Percentiles rank a stretch among this genome's conserved stretches.
Evolutionary conservation across 2,329 filamentous ascomycete species (phyloP).

Genomic region (Cladosporium sp.): DNA sequence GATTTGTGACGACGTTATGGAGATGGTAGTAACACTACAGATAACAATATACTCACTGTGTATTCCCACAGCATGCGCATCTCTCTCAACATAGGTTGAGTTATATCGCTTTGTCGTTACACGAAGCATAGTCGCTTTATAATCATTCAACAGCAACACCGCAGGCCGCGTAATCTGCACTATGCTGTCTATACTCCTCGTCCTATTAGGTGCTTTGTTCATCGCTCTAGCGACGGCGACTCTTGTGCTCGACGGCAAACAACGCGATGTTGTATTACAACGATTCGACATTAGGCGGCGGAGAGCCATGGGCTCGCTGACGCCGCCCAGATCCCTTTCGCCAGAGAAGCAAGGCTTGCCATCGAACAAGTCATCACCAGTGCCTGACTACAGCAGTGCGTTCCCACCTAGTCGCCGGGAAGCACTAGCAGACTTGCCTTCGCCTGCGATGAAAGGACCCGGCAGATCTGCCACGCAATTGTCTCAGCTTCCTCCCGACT

Average conservation of each 20-base stretch:
- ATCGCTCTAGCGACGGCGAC: slow-evolving; percentile 23
- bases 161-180: not conserved
- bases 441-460: slow-evolving; percentile 28
- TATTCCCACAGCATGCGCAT: not conserved
- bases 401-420: slow-evolving; percentile 57
- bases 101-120: not conserved
- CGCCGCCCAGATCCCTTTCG: slow-evolving; percentile 56
- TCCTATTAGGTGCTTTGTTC: slow-evolving; percentile 34
- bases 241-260: slow-evolving; percentile 37
- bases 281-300: slow-evolving; percentile 36
- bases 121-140: not conserved
- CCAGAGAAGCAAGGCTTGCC: slow-evolving; percentile 46
- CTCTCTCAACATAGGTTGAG: not conserved
- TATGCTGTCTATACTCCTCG: slow-evolving; percentile 2
- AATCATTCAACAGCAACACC: not conserved
- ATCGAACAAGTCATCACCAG: slow-evolving; percentile 26
- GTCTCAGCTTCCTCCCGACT: slow-evolving; percentile 26
- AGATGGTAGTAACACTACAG: not conserved
- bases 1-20: not conserved
- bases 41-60: not conserved
- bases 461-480: slow-evolving; percentile 32
- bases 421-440: slow-evolving; percentile 40
- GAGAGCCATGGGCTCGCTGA: slow-evolving; percentile 50
- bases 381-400: slow-evolving; percentile 42
- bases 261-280: slow-evolving; percentile 40